phyloP scores from a whole-genome alignment of 805 yeast species.

The Starmerella stellata region DNA sequence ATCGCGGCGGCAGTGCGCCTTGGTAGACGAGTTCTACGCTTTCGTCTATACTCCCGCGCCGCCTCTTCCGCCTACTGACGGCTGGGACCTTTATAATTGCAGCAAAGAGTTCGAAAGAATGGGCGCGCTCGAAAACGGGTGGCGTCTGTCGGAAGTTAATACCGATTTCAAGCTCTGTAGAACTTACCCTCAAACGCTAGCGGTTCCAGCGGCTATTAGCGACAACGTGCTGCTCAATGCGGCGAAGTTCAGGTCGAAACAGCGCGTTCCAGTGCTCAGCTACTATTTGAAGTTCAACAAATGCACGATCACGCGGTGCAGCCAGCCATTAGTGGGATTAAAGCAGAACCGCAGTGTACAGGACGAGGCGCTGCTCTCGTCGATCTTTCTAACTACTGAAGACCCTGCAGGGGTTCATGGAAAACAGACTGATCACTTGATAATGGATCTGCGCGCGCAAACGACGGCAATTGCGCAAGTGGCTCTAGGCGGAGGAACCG shows the following conservation, averaged over 20 bases:
- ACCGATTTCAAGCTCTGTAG: slow-evolving; percentile 37
- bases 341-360: slow-evolving; percentile 77
- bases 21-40: slow-evolving; percentile 52
- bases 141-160: slow-evolving; percentile 61
- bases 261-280: slow-evolving; percentile 63
- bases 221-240: slow-evolving; percentile 74
- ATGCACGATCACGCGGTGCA: slow-evolving; percentile 67
- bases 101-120: slow-evolving; percentile 53
- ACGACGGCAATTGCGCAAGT: slow-evolving; percentile 94
- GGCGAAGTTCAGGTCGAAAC: slow-evolving; percentile 67
- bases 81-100: slow-evolving; percentile 59
- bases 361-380: slow-evolving; percentile 67
- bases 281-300: slow-evolving; percentile 46
- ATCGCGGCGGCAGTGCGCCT: slow-evolving; percentile 40
- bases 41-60: slow-evolving; percentile 61
- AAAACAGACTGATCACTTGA: slow-evolving; percentile 36
- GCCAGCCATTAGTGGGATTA: slow-evolving; percentile 85
- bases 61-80: slow-evolving; percentile 41
- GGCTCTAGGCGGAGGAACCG: slow-evolving; percentile 97
- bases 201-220: slow-evolving; percentile 61
- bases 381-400: slow-evolving; percentile 47
- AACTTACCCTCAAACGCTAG: slow-evolving; percentile 51
- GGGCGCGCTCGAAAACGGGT: slow-evolving; percentile 30
- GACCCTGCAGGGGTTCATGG: slow-evolving; percentile 20
- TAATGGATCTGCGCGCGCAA: slow-evolving; percentile 81